Conservation (phyloP, 768 basidiomycete genomes). For the Mycena albidolilacea region DNA sequence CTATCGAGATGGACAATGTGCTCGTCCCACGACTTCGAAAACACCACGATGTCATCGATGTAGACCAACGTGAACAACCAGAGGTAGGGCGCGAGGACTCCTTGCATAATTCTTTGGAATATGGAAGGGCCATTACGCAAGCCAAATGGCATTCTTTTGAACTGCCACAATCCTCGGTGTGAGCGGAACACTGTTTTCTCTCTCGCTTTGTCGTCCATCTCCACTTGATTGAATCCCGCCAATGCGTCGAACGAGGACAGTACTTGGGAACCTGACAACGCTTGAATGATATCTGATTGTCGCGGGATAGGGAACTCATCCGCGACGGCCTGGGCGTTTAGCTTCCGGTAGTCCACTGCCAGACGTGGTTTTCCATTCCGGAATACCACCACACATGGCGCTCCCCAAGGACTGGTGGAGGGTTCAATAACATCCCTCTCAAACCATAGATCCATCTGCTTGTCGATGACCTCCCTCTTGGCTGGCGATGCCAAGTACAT, state of each 20-base stretch:
- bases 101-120: slow-evolving; percentile 27
- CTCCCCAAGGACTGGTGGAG: too few species aligned
- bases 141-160: slow-evolving; percentile 32
- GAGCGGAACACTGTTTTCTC: slow-evolving; percentile 50
- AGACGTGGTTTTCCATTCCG: slow-evolving; percentile 55
- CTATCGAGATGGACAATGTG: too few species aligned
- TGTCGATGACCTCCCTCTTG: too few species aligned
- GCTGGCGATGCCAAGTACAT: too few species aligned
- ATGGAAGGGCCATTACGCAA: slow-evolving; percentile 25
- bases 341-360: slow-evolving; percentile 49
- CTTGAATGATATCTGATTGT: slow-evolving; percentile 1
- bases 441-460: too few species aligned
- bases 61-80: slow-evolving; percentile 39
- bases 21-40: slow-evolving; percentile 41
- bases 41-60: slow-evolving; percentile 46
- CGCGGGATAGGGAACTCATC: background rate
- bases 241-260: too few species aligned
- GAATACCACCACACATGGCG: too few species aligned
- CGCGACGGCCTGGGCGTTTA: slow-evolving; percentile 12
- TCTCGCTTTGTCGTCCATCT: background rate
- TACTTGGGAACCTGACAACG: background rate
- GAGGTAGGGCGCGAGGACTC: too few species aligned
- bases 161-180: slow-evolving; percentile 50
- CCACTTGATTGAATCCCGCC: background rate
- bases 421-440: too few species aligned